Evolutionary conservation across 768 basidiomycete species (phyloP).

Genomic region (Dentipellis fragilis): DNA sequence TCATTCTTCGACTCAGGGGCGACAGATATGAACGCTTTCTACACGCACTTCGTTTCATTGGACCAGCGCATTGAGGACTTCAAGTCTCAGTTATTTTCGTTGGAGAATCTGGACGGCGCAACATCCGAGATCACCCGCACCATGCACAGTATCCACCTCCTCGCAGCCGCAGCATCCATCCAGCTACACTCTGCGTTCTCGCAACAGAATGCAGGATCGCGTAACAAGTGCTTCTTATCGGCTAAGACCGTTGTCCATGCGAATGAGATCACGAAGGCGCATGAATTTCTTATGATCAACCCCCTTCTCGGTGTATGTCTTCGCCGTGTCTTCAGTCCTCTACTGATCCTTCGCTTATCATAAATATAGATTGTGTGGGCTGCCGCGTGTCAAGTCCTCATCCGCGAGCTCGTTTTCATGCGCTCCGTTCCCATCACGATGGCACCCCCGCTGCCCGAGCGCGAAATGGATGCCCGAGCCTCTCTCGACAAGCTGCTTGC

Average conservation of each 20-base stretch:
- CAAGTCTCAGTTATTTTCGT: slow-evolving; percentile 13
- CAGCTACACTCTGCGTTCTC: slow-evolving; percentile 20
- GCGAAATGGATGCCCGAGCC: slow-evolving; percentile 7
- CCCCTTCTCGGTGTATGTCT: slow-evolving; percentile 6
- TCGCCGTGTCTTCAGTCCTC: not conserved
- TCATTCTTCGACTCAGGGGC: not conserved
- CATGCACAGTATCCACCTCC: slow-evolving; percentile 17
- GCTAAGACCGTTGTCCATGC: slow-evolving; percentile 7
- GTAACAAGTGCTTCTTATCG: slow-evolving; percentile 10
- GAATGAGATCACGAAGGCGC: not conserved
- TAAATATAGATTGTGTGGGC: slow-evolving; percentile 8
- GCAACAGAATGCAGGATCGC: slow-evolving; percentile 9
- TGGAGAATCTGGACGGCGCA: slow-evolving; percentile 9
- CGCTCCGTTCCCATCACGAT: slow-evolving; percentile 5
- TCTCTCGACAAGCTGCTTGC: slow-evolving; percentile 12
- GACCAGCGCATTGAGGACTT: slow-evolving; percentile 22
- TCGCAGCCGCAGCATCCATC: slow-evolving; percentile 19
- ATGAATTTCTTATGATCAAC: not conserved
- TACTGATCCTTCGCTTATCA: not conserved
- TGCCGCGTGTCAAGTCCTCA: slow-evolving; percentile 9
- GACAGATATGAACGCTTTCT: slow-evolving; percentile 12
- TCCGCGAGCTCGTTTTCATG: slow-evolving; percentile 10
- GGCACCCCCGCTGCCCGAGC: slow-evolving; percentile 1
- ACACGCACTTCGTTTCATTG: slow-evolving; percentile 17
- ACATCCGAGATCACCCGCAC: slow-evolving; percentile 10